Evolutionary conservation across 208 protist genomes (phyloP), one percentile per base, ranked within the genome.

Genomic region (Acanthamoeba healyi): DNA sequence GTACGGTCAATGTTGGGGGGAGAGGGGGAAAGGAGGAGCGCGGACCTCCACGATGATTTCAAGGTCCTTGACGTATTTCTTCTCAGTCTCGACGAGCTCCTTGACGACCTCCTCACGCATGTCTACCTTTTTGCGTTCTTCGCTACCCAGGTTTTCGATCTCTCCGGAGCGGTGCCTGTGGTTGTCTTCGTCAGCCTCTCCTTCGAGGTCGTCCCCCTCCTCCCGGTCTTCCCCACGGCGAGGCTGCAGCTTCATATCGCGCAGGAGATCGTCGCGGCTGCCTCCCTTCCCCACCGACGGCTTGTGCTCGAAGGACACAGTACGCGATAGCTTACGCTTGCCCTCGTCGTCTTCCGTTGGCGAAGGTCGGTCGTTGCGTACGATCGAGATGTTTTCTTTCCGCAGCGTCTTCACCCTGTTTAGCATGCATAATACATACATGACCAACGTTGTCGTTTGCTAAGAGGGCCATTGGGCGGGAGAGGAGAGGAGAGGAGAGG

Each of bases 11-110:
- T 34, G 42, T 2, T 6, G 29, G n/a, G 29, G 29, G 36, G n/a
- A 22, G 34, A 40, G 29, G 54, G 34, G 22, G 34, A 29, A 34
- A 51, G 2, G 5, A 32, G 2, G 36, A 36, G 4, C 7, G 17
- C 40, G 14, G 70, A 91, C 84, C 44, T 91, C 84, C 0, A 91
- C 56, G 34, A 91, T 63, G 34, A 91, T 24, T n/a, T 91, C 51
- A n/a, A 91, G 84, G 40, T 91, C 84, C 24, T 44, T 63, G 61
- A 40, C 29, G 67, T 91, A 91, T 10, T 63, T 46, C 26, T 42
- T 36, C 56, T 91, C 84, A 0, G 84, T 91, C 40, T 36, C 14
- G 34, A 91, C 56, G 42, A 91, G 84, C 61, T 91, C 84, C 26
- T 72, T 65, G 24, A 91, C 84, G 14, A 91, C 84, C 4, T 81